Evolutionary conservation across 2,329 filamentous ascomycete species (phyloP).

Genomic region (Teratosphaeria gauchensis): DNA sequence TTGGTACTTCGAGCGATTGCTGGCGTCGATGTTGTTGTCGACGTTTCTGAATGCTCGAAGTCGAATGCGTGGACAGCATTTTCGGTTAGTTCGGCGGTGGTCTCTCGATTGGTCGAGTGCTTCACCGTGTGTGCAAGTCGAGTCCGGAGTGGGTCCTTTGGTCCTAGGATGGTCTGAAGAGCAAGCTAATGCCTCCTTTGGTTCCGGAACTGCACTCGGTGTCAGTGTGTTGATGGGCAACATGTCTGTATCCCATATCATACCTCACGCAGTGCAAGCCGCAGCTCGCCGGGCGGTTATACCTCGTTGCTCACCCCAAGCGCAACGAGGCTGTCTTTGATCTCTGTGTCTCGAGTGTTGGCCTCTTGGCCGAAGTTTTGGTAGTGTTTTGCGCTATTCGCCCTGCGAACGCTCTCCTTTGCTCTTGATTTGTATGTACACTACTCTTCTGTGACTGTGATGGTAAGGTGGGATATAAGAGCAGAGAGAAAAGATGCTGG

Average conservation of each 20-base stretch:
- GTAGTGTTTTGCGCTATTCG: not conserved
- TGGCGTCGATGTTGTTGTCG: conserved; percentile 75
- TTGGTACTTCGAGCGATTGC: conserved; percentile 72
- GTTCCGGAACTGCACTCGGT: conserved; percentile 18
- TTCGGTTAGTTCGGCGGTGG: conserved; percentile 17
- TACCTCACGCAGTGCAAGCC: conserved; percentile 81
- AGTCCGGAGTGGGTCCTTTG: conserved; percentile 46
- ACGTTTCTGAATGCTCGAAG: conserved; percentile 62
- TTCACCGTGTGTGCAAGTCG: conserved; percentile 42
- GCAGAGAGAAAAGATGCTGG: not conserved
- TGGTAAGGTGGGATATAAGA: not conserved
- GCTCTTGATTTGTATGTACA: not conserved
- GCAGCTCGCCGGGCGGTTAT: conserved; percentile 57
- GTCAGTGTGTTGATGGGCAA: conserved; percentile 6
- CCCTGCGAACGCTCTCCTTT: not conserved
- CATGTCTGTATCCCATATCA: conserved; percentile 35
- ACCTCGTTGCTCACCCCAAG: not conserved
- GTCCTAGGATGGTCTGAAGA: conserved; percentile 24
- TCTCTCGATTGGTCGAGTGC: not conserved
- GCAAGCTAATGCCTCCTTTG: conserved; percentile 23
- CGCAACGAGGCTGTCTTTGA: not conserved
- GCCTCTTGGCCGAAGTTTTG: conserved; percentile 1
- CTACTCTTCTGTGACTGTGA: not conserved
- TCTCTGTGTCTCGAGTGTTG: not conserved
- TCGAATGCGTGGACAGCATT: conserved; percentile 68